Conservation (phyloP, 495 filamentous ascomycete species). For the Penicillium pulvis region DNA sequence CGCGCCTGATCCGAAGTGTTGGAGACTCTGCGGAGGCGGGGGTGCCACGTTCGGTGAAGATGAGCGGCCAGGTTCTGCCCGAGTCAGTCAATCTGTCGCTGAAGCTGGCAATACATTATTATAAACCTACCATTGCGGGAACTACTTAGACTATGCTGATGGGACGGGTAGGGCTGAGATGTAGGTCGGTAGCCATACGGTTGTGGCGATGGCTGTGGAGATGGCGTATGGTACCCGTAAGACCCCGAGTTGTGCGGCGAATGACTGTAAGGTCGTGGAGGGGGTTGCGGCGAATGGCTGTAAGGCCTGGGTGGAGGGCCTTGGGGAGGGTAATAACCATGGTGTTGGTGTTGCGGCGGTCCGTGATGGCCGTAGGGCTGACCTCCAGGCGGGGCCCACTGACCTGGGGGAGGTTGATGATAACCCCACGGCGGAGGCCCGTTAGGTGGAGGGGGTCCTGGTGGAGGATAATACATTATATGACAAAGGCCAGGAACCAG, state of each 20-base stretch:
- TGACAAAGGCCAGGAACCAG: neutral
- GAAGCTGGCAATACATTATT: neutral
- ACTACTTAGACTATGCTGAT: conserved; percentile 14
- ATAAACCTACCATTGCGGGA: conserved; percentile 18
- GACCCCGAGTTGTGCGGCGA: conserved; percentile 20
- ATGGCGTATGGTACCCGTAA: conserved; percentile 23
- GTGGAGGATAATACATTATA: conserved; percentile 29
- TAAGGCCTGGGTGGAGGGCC: conserved; percentile 18
- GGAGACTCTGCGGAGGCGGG: conserved; percentile 41
- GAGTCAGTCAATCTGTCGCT: conserved; percentile 2
- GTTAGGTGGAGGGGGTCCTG: conserved; percentile 14
- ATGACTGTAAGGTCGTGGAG: conserved; percentile 13
- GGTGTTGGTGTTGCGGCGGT: conserved; percentile 1
- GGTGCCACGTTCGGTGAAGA: conserved; percentile 32
- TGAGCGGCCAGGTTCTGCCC: conserved; percentile 15
- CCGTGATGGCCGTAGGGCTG: conserved; percentile 11
- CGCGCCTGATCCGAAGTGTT: conserved; percentile 74
- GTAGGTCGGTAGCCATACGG: conserved; percentile 15
- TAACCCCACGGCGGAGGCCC: neutral
- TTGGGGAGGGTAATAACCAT: conserved; percentile 15
- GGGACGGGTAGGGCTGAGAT: conserved; percentile 20
- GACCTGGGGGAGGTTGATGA: conserved; percentile 16
- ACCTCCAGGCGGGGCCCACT: conserved; percentile 31
- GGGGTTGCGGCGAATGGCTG: conserved; percentile 21
- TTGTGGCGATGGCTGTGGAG: conserved; percentile 4